These are phyloP conservation scores for Debaryomyces sp. DNA, from an alignment of 1,139 yeast species.

Conservation along the genomic window DNA sequence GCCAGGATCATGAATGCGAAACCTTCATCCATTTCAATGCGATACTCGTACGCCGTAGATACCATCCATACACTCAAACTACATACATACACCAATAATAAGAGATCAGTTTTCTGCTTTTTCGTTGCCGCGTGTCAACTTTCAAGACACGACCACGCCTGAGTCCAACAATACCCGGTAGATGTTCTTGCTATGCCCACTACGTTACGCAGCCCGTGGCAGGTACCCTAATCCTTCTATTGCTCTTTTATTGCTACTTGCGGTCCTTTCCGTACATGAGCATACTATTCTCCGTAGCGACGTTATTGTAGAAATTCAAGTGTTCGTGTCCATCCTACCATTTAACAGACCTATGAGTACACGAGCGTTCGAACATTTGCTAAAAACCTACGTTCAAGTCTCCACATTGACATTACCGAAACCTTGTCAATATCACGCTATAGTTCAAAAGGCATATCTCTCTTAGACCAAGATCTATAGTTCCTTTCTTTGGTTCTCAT, in stretches of 20 bases:
- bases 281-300: constrained; percentile 2
- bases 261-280: constrained; percentile 1
- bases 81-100: not conserved
- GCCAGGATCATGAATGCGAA: not conserved
- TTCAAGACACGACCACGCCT: constrained; percentile 1
- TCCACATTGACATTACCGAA: not conserved
- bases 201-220: not conserved
- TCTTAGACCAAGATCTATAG: not conserved
- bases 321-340: not conserved
- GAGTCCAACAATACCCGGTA: not conserved
- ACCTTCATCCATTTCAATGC: no score
- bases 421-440: not conserved
- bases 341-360: not conserved
- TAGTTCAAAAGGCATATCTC: not conserved
- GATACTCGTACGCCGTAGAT: not conserved
- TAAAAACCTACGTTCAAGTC: not conserved
- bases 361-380: not conserved
- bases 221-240: not conserved
- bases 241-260: not conserved
- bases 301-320: not conserved
- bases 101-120: no score
- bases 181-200: not conserved
- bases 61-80: not conserved
- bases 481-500: not conserved
- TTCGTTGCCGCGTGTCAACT: not conserved